Conservation (phyloP, 768 basidiomycete species). For the Clitopilus hobsonii region DNA sequence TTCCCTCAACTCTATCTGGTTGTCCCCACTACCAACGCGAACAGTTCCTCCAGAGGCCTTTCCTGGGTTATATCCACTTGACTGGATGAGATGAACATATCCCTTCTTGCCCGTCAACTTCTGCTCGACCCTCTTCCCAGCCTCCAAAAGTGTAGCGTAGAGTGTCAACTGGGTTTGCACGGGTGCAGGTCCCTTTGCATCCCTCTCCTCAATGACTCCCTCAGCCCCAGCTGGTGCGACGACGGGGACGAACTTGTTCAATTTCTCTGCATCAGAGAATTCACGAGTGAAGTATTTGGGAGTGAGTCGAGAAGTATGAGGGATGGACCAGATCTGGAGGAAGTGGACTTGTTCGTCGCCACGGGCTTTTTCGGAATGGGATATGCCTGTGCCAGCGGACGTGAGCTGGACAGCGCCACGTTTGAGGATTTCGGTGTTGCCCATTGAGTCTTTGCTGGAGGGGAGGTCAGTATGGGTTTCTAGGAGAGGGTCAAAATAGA, state of each 20-base stretch:
- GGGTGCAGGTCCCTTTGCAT: slow-evolving; percentile 77
- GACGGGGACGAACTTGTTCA: slow-evolving; percentile 61
- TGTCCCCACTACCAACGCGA: slow-evolving; percentile 37
- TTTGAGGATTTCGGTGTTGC: slow-evolving; percentile 83
- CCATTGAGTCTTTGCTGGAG: slow-evolving; percentile 88
- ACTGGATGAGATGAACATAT: slow-evolving; percentile 86
- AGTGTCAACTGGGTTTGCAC: slow-evolving; percentile 65
- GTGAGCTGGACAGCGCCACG: slow-evolving; percentile 91
- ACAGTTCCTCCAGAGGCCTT: slow-evolving; percentile 54
- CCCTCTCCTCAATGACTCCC: slow-evolving; percentile 57
- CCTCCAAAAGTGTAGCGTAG: slow-evolving; percentile 71
- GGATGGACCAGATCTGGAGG: slow-evolving; percentile 50
- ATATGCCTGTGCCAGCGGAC: slow-evolving; percentile 87
- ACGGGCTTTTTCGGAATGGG: slow-evolving; percentile 61
- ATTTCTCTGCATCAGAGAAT: slow-evolving; percentile 81
- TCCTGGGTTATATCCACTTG: slow-evolving; percentile 69
- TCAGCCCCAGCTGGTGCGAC: slow-evolving; percentile 68
- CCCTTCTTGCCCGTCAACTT: slow-evolving; percentile 53
- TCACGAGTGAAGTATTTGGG: slow-evolving; percentile 88
- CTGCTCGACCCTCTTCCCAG: slow-evolving; percentile 49
- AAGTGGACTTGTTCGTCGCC: slow-evolving; percentile 42
- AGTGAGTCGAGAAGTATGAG: slow-evolving; percentile 37
- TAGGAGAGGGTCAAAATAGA: not conserved
- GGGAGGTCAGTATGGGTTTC: not conserved
- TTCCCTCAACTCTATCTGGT: slow-evolving; percentile 60